Base-by-base conservation (phyloP, 768 basidiomycete species). In the Hemileccinum impolitum region DNA sequence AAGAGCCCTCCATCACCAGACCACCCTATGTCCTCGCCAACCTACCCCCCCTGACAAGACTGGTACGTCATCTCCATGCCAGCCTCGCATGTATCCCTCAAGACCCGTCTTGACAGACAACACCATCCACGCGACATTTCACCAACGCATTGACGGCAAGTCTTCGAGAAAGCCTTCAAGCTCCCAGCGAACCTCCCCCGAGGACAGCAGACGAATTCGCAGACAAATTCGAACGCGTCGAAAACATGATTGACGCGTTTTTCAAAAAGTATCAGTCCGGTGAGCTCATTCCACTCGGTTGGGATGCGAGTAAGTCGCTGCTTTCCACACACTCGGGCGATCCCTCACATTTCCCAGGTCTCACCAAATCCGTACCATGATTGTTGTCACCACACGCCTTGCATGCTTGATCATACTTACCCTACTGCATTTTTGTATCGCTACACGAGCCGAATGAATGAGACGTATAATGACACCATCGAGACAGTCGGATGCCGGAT, bases 241-340 rank as follows among this genome's bases (percentile, higher is more conserved):
- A 65, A 39, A 38, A 43, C 6, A 53, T 54, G 46, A 65, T 69
- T 8, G 43, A 50, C 1, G 15, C 17, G 0, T 67, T 67, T 14
- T 42, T 69, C 42, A 8, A 48, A 34, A 53, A 45, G 34, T 55
- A 59, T 18, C 45, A 59, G 12, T 45, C 39, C 14, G 66, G 66
- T 11, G 48, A 48, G 32, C 53, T 69, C 10, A 47, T 11, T 23
- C 34, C 19, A 4, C 47, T 69, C 5, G 67, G 66, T 12, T 67
- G 63, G 65, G 63, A 59, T 40, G 39, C 54, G 15, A 58, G 65
- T 69, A 15, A 45, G 60, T 50, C 18, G 2, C 23, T 12, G 19
- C 30, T 41, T 32, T 15, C 2, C 34, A n/a, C 6, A 8, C 3
- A 8, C 7, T 6, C 8, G 17, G 23, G 3, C 11, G 39, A 14